These are phyloP conservation scores for Sicyos baderoa DNA, from an alignment of 306 rosid genomes.

Conservation along the genomic window DNA sequence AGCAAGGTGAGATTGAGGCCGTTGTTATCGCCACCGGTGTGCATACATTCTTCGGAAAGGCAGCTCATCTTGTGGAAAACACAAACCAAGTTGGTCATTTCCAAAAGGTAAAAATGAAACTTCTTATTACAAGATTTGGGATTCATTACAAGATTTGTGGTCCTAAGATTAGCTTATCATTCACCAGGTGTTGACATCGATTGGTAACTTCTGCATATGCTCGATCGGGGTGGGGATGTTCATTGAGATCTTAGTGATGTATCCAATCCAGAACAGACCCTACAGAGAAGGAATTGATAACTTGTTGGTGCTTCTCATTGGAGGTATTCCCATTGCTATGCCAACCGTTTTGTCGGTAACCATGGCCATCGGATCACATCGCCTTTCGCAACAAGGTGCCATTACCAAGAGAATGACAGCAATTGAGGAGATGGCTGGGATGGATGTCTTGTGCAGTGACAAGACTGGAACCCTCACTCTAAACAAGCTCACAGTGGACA, in stretches of 20 bases:
- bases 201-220: constrained; percentile 89
- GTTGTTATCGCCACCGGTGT: constrained; percentile 90
- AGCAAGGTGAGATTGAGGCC: constrained; percentile 91
- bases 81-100: constrained; percentile 96
- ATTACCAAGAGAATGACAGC: constrained; percentile 98
- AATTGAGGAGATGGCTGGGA: constrained; percentile 94
- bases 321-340: constrained; percentile 97
- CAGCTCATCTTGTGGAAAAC: constrained; percentile 90
- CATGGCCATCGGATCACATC: constrained; percentile 93
- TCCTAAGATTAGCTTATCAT: neutral
- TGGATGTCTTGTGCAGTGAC: constrained; percentile 94
- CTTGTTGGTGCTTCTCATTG: constrained; percentile 78
- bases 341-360: constrained; percentile 91
- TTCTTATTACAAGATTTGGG: neutral
- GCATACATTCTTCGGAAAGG: constrained; percentile 89
- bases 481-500: constrained; percentile 84
- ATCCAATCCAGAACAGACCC: constrained; percentile 54
- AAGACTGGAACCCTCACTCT: constrained; percentile 96
- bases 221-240: constrained; percentile 75
- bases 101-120: constrained; percentile 46
- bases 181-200: constrained; percentile 74
- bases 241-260: constrained; percentile 76
- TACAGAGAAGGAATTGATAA: constrained; percentile 92
- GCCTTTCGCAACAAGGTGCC: constrained; percentile 81
- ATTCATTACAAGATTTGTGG: constrained; percentile 4